Conservation (phyloP, 495 filamentous ascomycete species). For the Massariosphaeria phaeospora region DNA sequence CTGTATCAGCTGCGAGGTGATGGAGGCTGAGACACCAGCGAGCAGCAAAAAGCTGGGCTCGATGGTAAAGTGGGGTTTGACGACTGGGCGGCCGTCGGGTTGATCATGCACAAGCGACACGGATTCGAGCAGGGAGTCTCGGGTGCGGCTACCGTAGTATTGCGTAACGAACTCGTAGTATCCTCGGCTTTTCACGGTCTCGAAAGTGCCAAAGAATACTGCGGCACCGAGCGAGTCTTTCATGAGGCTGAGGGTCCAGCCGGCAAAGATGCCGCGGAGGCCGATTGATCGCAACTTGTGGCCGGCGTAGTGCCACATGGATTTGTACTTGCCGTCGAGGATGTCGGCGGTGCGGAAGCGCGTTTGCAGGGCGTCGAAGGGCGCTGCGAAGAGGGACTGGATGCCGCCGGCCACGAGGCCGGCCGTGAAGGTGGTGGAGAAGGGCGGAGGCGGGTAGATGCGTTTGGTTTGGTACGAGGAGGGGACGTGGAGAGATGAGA, state of each 20-base stretch:
- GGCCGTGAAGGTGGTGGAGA: slow-evolving; percentile 62
- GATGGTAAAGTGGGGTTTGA: slow-evolving; percentile 78
- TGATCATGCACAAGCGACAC: slow-evolving; percentile 17
- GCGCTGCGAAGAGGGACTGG: slow-evolving; percentile 76
- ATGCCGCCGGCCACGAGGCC: slow-evolving; percentile 72
- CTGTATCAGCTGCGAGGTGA: slow-evolving; percentile 72
- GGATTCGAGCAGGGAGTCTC: slow-evolving; percentile 43
- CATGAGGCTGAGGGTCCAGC: slow-evolving; percentile 69
- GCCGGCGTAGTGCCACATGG: slow-evolving; percentile 74
- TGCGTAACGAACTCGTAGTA: slow-evolving; percentile 76
- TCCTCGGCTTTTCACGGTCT: slow-evolving; percentile 77
- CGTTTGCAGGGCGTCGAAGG: slow-evolving; percentile 82
- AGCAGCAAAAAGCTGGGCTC: slow-evolving; percentile 77
- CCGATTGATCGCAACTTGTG: slow-evolving; percentile 77
- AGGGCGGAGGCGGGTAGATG: slow-evolving; percentile 68
- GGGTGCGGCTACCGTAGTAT: slow-evolving; percentile 61
- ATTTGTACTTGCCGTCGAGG: slow-evolving; percentile 62
- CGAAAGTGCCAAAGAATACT: slow-evolving; percentile 80
- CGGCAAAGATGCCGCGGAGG: slow-evolving; percentile 72
- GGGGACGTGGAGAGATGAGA: slow-evolving; percentile 68
- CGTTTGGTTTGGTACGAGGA: slow-evolving; percentile 62
- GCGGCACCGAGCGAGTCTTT: slow-evolving; percentile 80
- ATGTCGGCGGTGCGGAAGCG: slow-evolving; percentile 69
- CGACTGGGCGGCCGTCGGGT: slow-evolving; percentile 46
- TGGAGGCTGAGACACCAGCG: slow-evolving; percentile 69